These are phyloP conservation scores for Cystobasidium slooffiae DNA, from an alignment of 1,284 basidiomycete genomes.

Conservation along the genomic window DNA sequence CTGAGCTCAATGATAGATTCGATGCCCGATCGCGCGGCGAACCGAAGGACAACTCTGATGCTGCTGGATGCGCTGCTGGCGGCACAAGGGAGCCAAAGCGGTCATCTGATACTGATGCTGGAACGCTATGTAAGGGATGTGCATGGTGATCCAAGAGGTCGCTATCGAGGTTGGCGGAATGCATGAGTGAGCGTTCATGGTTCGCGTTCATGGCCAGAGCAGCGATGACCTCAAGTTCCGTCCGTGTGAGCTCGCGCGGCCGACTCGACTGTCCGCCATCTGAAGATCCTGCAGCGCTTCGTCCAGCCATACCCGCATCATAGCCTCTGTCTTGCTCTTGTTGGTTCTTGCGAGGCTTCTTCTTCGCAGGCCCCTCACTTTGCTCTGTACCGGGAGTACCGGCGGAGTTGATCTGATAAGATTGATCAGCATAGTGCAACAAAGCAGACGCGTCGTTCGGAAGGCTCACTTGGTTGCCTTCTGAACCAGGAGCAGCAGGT, in stretches of 20 bases:
- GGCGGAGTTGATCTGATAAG: conserved; percentile 27
- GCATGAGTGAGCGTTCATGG: conserved; percentile 29
- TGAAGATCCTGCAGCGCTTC: not conserved
- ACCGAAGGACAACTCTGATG: conserved; percentile 23
- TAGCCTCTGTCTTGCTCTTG: not conserved
- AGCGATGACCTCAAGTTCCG: conserved; percentile 41
- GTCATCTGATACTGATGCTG: conserved; percentile 30
- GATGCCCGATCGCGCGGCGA: conserved; percentile 30
- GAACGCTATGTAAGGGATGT: conserved; percentile 34
- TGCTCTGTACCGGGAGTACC: conserved; percentile 27
- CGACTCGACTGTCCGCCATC: conserved; percentile 9
- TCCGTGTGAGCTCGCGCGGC: conserved; percentile 21
- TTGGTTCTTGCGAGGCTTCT: conserved; percentile 34
- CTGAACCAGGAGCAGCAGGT: conserved; percentile 59
- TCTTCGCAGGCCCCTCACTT: conserved; percentile 26
- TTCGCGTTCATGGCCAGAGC: conserved; percentile 43
- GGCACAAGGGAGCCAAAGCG: conserved; percentile 26
- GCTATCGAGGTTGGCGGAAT: conserved; percentile 34
- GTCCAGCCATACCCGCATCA: conserved; percentile 6
- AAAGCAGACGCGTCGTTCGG: not conserved
- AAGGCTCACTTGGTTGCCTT: conserved; percentile 31
- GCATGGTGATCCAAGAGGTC: conserved; percentile 37
- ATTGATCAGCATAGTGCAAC: conserved; percentile 4
- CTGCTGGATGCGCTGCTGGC: conserved; percentile 10
- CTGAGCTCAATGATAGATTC: conserved; percentile 19